Conservation (phyloP, 2,329 filamentous ascomycete genomes). For the Aspergillus persii region DNA sequence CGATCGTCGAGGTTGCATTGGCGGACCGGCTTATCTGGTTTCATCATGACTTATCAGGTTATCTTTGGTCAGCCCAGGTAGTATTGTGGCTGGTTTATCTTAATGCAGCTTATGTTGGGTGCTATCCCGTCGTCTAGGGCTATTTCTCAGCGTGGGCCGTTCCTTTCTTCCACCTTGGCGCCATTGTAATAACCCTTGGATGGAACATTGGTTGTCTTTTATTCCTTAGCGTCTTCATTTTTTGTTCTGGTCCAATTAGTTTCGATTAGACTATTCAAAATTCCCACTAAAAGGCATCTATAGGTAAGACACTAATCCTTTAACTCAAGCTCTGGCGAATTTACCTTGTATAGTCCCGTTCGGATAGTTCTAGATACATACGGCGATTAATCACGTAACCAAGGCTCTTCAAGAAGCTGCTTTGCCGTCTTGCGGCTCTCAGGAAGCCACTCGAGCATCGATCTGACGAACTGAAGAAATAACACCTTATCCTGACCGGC, state of each 20-base stretch:
- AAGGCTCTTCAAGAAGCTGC: slow-evolving; percentile 39
- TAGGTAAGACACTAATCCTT: too few relatives aligned
- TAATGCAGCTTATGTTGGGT: not conserved
- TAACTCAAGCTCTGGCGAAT: too few relatives aligned
- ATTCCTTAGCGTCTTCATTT: too few relatives aligned
- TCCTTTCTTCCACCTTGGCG: too few relatives aligned
- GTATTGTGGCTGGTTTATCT: not conserved
- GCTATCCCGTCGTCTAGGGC: not conserved
- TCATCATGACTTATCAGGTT: not conserved
- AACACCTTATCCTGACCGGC: slow-evolving; percentile 27
- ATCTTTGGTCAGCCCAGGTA: not conserved
- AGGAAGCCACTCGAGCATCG: slow-evolving; percentile 41
- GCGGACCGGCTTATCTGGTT: slow-evolving; percentile 1
- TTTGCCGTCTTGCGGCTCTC: slow-evolving; percentile 38
- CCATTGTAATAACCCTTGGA: too few relatives aligned
- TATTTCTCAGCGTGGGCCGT: not conserved
- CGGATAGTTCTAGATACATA: too few relatives aligned
- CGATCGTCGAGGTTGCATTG: slow-evolving; percentile 20
- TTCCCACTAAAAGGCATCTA: too few relatives aligned
- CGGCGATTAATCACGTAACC: slow-evolving; percentile 11
- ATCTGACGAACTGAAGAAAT: slow-evolving; percentile 36
- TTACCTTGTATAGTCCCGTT: too few relatives aligned
- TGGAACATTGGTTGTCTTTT: too few relatives aligned
- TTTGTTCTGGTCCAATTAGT: too few relatives aligned
- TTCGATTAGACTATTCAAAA: too few relatives aligned